phyloP scores from a whole-genome alignment of 768 basidiomycete genomes.

The Solioccasus polychromus region DNA sequence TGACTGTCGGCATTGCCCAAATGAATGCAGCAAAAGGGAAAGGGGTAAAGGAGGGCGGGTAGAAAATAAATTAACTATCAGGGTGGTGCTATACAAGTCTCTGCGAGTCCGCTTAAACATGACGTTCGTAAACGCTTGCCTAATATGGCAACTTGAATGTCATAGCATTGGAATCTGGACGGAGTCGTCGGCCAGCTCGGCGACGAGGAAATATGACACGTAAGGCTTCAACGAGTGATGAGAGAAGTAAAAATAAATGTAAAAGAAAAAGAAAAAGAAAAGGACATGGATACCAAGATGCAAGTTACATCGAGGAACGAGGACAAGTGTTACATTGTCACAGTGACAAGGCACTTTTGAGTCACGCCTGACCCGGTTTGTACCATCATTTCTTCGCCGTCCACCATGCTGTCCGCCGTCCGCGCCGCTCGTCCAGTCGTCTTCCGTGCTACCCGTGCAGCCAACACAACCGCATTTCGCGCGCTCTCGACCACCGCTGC shows the following conservation, averaged over 20 bases:
- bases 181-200: no score
- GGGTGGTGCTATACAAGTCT: not conserved
- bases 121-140: constrained; percentile 34
- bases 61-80: constrained; percentile 15
- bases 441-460: constrained; percentile 18
- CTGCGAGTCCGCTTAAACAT: constrained; percentile 16
- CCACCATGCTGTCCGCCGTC: constrained; percentile 26
- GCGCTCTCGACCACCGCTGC: constrained; percentile 57
- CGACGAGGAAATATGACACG: no score
- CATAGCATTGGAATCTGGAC: not conserved
- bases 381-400: constrained; percentile 22
- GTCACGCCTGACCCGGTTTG: constrained; percentile 30
- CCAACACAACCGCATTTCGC: constrained; percentile 39
- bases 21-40: constrained; percentile 5
- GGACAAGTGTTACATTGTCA: constrained; percentile 21
- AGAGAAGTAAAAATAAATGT: no score
- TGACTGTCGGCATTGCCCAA: constrained; percentile 11
- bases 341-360: constrained; percentile 22
- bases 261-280: not conserved
- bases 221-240: not conserved
- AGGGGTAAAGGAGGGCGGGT: constrained; percentile 11
- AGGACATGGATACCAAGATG: not conserved
- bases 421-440: constrained; percentile 28
- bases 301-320: not conserved
- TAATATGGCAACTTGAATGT: constrained; percentile 14